Evolutionary conservation across 192 early-diverging fungal genomes (phyloP), one percentile per base, ranked within the genome.

Genomic region (Backusella liffmaniae): DNA sequence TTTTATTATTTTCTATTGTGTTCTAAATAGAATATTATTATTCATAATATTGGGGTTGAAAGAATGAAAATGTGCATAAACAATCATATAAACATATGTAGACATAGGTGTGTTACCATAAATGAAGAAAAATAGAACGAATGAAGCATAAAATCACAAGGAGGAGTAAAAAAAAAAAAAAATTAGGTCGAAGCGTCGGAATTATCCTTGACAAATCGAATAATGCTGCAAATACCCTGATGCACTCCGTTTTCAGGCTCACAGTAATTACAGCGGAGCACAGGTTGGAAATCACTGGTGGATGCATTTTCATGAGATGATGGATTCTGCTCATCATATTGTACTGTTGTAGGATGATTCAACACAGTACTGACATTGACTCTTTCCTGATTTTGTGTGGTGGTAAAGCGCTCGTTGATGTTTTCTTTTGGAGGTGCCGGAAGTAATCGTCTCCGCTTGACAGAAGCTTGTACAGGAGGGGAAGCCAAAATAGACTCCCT

Each of bases 211-310:
- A 56, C 35, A 59, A 62, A 62, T 10, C 12, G 35, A n/a, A 73
- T 34, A 37, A 73, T n/a, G n/a, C 21, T 35, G 26, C 56, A 73
- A 12, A n/a, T 21, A 21, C 13, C 35, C 23, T 73, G 56, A 26
- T 73, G 72, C 2, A 73, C 21, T 13, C 56, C 72, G 4, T 35
- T 36, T 65, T 73, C 34, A 15, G 72, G 72, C 21, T 15, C 16
- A 39, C 72, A 73, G 37, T 65, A 73, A 16, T 65, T n/a, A 39
- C 72, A 73, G 26, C 29, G 53, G 37, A 36, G 72, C 1, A 59
- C 72, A 0, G 36, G 49, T 41, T 21, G 35, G 65, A 59, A 62
- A 29, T 35, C 56, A 36, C 6, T 59, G 56, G 8, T 21, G 72
- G 56, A n/a, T 36, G 8, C 9, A 51, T 10, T 51, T 18, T 23